A percentile compares a stretch with the other conserved stretches of the same genome.
These are phyloP conservation scores for Psilocybe cubensis DNA, from an alignment of 768 basidiomycete species.

Conservation along the genomic window DNA sequence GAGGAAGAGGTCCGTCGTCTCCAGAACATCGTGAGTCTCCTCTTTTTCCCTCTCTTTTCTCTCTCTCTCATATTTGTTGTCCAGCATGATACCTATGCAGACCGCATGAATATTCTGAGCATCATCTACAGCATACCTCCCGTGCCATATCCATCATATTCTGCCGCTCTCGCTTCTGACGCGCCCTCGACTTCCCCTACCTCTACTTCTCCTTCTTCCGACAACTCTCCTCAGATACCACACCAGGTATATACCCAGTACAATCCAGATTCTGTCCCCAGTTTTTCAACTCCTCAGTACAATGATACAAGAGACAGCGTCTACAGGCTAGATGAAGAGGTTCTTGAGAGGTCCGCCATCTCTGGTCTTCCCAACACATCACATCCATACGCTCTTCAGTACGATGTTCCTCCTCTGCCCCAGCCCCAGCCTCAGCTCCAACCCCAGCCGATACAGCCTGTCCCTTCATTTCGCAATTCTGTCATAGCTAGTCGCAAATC, in stretches of 20 bases:
- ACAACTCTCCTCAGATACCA: slow-evolving; percentile 45
- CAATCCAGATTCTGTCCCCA: slow-evolving; percentile 33
- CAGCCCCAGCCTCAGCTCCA: too few relatives aligned
- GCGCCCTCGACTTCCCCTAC: slow-evolving; percentile 56
- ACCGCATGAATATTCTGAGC: slow-evolving; percentile 91
- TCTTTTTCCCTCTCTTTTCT: neutral
- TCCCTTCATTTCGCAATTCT: slow-evolving; percentile 35
- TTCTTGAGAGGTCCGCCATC: slow-evolving; percentile 30
- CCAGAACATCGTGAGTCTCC: slow-evolving; percentile 77
- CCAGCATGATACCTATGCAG: slow-evolving; percentile 94
- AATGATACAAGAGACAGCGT: slow-evolving; percentile 39
- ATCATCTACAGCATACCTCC: slow-evolving; percentile 88
- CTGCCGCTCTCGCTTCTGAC: slow-evolving; percentile 35
- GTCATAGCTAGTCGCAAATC: slow-evolving; percentile 45
- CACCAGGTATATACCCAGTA: slow-evolving; percentile 37
- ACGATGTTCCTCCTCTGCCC: slow-evolving; percentile 32
- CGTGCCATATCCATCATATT: slow-evolving; percentile 64
- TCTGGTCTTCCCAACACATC: slow-evolving; percentile 35
- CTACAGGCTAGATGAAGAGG: slow-evolving; percentile 41
- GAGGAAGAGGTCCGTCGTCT: slow-evolving; percentile 88
- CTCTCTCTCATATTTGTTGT: slow-evolving; percentile 4
- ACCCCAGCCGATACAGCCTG: slow-evolving; percentile 16
- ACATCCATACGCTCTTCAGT: slow-evolving; percentile 59
- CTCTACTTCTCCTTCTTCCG: slow-evolving; percentile 55
- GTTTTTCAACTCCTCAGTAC: slow-evolving; percentile 27